These are phyloP conservation scores for Diospyros kaki DNA, from an alignment of 148 eudicot genomes.

Conservation along the genomic window DNA sequence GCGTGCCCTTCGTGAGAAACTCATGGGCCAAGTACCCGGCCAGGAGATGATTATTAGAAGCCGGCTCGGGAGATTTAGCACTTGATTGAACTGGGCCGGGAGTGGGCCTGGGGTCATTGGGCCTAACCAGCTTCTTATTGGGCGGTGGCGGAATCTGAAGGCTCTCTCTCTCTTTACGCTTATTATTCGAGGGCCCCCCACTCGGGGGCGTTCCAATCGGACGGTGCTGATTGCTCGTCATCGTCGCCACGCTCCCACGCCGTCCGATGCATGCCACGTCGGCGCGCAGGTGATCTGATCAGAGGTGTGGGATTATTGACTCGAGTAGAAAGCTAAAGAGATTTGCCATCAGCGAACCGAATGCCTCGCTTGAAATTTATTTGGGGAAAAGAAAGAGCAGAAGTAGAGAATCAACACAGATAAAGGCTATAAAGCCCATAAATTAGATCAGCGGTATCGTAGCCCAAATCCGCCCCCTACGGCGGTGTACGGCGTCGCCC, in stretches of 20 bases:
- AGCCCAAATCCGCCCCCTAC: constrained; percentile 3
- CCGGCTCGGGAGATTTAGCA: constrained; percentile 5
- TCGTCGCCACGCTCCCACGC: constrained; percentile 5
- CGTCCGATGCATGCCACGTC: constrained; percentile 26
- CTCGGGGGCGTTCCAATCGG: constrained; percentile 2
- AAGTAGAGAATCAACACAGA: neutral
- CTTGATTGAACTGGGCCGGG: neutral
- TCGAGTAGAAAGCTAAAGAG: neutral
- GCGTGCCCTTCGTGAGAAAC: constrained; percentile 33
- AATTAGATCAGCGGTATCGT: constrained; percentile 2
- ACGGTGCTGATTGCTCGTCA: constrained; percentile 22
- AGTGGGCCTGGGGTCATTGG: neutral
- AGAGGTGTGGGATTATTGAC: neutral
- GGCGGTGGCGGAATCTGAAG: constrained; percentile 9
- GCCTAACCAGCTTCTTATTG: neutral
- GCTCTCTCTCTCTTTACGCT: constrained; percentile 20
- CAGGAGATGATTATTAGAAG: constrained; percentile 22
- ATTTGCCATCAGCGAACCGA: neutral
- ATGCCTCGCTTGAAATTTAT: neutral
- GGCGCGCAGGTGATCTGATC: neutral
- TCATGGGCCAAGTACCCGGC: constrained; percentile 41
- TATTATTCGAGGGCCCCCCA: constrained; percentile 20
- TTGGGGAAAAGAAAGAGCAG: neutral
- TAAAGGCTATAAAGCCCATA: neutral
- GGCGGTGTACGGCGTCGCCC: constrained; percentile 2